phyloP scores from a whole-genome alignment of 768 basidiomycete genomes.

The Rhodosporidiobolus odoratus region DNA sequence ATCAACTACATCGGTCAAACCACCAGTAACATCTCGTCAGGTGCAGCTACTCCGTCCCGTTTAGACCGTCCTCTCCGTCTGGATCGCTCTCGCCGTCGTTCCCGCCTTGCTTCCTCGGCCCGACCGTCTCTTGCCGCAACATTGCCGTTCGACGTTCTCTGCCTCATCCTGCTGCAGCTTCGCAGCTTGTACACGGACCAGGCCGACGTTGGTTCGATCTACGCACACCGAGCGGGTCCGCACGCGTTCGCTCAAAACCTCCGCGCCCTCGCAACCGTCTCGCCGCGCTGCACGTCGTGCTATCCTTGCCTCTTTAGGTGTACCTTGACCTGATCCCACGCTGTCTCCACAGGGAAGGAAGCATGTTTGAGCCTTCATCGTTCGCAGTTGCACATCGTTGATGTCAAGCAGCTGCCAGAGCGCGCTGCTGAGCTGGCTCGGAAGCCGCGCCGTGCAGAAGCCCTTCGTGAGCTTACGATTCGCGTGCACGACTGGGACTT shows the following conservation, averaged over 20 bases:
- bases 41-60: neutral
- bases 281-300: neutral
- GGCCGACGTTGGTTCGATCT: neutral
- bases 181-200: neutral
- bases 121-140: neutral
- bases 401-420: neutral
- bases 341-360: neutral
- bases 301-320: neutral
- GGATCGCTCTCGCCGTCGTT: neutral
- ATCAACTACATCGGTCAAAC: neutral
- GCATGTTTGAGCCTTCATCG: neutral
- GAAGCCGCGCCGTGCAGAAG: neutral
- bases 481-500: neutral
- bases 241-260: neutral
- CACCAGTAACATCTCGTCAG: neutral
- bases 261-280: neutral
- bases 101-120: too few relatives aligned
- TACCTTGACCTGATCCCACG: neutral
- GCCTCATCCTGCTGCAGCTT: slow-evolving; percentile 12
- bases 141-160: slow-evolving; percentile 13
- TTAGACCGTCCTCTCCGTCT: neutral
- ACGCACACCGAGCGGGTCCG: neutral
- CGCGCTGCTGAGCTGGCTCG: neutral
- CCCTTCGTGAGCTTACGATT: neutral
- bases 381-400: slow-evolving; percentile 6